Conservation (phyloP, 169 alveolate genomes). For the Toxoplasma gondii region DNA sequence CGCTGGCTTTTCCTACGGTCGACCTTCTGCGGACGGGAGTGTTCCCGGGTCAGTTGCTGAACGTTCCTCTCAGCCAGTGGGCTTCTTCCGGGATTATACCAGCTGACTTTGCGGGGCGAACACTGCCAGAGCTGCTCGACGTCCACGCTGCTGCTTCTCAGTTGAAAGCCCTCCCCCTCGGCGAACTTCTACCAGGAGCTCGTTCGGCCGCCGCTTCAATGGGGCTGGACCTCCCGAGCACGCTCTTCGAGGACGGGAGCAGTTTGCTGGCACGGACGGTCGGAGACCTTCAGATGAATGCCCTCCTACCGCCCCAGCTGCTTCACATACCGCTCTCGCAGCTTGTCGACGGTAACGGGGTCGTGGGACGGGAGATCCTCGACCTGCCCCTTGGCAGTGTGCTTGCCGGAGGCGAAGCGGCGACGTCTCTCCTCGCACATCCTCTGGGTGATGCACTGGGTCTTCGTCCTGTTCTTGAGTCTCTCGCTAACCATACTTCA, state of each 20-base stretch:
- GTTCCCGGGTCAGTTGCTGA: neutral
- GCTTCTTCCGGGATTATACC: neutral
- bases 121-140: constrained; percentile 25
- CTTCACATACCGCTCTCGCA: neutral
- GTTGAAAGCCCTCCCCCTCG: neutral
- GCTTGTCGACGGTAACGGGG: constrained; percentile 23
- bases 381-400: constrained; percentile 25
- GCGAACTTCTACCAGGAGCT: constrained; percentile 1
- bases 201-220: neutral
- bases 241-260: neutral
- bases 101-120: neutral
- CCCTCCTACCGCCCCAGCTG: constrained; percentile 16
- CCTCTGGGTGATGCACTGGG: constrained; percentile 32
- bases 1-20: neutral
- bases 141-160: neutral
- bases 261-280: neutral
- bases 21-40: constrained; percentile 28
- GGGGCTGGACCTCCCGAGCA: neutral
- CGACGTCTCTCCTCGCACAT: constrained; percentile 9
- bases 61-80: constrained; percentile 25
- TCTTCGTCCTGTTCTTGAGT: neutral
- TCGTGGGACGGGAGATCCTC: neutral
- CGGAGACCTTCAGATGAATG: constrained; percentile 16
- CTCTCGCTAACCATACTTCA: neutral
- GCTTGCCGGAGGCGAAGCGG: constrained; percentile 30